Conservation (phyloP, 1,284 basidiomycete genomes). For the Microbotryum intermedium region DNA sequence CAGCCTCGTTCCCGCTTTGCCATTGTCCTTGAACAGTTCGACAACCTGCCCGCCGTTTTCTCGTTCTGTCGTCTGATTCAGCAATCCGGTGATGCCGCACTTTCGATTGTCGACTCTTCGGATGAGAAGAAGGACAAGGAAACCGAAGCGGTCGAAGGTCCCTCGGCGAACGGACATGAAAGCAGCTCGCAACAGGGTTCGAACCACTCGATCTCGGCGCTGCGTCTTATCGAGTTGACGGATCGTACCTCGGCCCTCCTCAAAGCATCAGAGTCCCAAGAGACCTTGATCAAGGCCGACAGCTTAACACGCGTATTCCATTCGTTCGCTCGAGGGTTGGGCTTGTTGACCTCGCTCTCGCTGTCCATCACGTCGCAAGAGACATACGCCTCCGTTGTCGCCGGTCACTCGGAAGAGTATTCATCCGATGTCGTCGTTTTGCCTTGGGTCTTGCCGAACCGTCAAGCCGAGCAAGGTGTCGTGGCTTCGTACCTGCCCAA, state of each 20-base stretch:
- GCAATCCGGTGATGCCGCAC: slow-evolving; percentile 23
- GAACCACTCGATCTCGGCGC: slow-evolving; percentile 36
- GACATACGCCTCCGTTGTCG: slow-evolving; percentile 61
- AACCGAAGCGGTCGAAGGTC: slow-evolving; percentile 18
- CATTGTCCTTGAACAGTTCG: slow-evolving; percentile 81
- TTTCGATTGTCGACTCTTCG: background rate
- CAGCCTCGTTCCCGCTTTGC: slow-evolving; percentile 51
- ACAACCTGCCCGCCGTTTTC: slow-evolving; percentile 60
- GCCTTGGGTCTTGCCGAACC: slow-evolving; percentile 56
- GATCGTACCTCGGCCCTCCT: slow-evolving; percentile 78
- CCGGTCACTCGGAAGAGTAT: slow-evolving; percentile 52
- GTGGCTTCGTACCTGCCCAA: slow-evolving; percentile 24
- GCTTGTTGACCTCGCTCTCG: slow-evolving; percentile 49
- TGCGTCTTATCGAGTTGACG: slow-evolving; percentile 81
- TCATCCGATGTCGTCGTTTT: slow-evolving; percentile 67
- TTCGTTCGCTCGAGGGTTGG: slow-evolving; percentile 68
- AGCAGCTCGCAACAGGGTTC: background rate
- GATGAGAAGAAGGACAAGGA: background rate
- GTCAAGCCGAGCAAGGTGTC: slow-evolving; percentile 28
- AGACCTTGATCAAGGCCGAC: slow-evolving; percentile 60
- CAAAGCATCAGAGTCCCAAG: slow-evolving; percentile 62
- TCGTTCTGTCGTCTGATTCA: slow-evolving; percentile 47
- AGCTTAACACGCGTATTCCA: slow-evolving; percentile 70
- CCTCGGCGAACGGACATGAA: background rate
- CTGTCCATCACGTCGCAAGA: slow-evolving; percentile 61